phyloP scores from a whole-genome alignment of 208 protist species.

The Endotrypanum monterogeii region DNA sequence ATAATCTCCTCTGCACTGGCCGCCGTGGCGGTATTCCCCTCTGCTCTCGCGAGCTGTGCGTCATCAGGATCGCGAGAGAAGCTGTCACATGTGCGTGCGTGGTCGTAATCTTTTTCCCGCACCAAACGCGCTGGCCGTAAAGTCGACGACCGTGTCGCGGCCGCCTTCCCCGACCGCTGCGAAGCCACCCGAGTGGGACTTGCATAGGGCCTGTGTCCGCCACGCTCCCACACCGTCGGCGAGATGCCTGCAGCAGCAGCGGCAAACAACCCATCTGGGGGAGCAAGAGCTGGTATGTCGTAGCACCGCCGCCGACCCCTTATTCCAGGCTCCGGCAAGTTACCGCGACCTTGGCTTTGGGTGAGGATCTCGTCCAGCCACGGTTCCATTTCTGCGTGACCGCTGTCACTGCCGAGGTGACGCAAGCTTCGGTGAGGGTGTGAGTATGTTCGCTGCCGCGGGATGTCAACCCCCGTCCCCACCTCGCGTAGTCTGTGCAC shows the following conservation, averaged over 20 bases:
- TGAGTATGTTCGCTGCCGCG: not conserved
- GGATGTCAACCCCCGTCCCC: not conserved
- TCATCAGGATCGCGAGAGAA: not conserved
- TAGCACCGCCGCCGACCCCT: slow-evolving; percentile 6
- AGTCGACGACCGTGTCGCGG: too few species aligned
- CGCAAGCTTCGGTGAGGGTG: not conserved
- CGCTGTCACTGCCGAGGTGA: not conserved
- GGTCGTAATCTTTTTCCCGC: not conserved
- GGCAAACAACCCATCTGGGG: slow-evolving; percentile 7
- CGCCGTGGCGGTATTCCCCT: slow-evolving; percentile 17
- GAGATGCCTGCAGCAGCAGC: slow-evolving; percentile 1
- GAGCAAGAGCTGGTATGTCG: slow-evolving; percentile 12
- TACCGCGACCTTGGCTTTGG: slow-evolving; percentile 7
- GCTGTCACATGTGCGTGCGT: not conserved
- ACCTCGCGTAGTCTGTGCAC: not conserved
- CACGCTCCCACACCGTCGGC: not conserved
- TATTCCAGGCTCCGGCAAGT: not conserved
- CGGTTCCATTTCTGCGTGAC: slow-evolving; percentile 9
- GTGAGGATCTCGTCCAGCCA: slow-evolving; percentile 20
- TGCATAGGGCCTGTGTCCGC: not conserved
- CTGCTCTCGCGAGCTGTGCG: slow-evolving; percentile 9
- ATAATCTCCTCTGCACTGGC: not conserved
- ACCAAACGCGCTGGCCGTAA: slow-evolving; percentile 3
- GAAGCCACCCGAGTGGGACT: slow-evolving; percentile 12
- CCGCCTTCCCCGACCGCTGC: not conserved